Base-by-base conservation (phyloP, 805 yeast genomes). In the Millerozyma acaciae region DNA sequence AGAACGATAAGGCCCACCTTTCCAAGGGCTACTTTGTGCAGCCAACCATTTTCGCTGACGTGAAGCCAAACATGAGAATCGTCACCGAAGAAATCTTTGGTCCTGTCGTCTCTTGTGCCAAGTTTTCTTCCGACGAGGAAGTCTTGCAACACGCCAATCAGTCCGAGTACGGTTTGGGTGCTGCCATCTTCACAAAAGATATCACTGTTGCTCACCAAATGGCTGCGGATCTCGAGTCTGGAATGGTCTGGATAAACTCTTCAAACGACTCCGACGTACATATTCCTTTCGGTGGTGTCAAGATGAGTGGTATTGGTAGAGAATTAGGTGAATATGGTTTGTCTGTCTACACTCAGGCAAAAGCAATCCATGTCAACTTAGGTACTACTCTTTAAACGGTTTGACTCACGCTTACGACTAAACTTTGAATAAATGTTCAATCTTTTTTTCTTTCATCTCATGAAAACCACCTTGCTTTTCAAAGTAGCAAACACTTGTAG, bases 31-130 rank as follows among this genome's bases (percentile, higher is more conserved):
- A 60, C 61, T 86, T 63, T 55, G 66, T 85, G 45, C 71, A 75
- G 47, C 95, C 95, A 37, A 84, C 94, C 4, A 68, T 86, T 26
- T 84, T 85, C 47, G 70, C 80, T 16, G 84, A 83, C 48, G 86
- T 83, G 30, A 70, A 66, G 34, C 79, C 80, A 40, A 56, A 69
- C 20, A 79, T 80, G 76, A 65, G 72, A 39, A 75, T 86, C 32
- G 82, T 80, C 37, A 70, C 70, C 44, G 95, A 86, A 58, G 95
- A 86, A 60, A 84, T 86, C 38, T 86, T 86, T 57, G 95, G 95
- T 13, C 95, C 95, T 10, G 95, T 86, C 21, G 86, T 80, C 16
- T 68, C 78, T 6, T 67, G 82, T 21, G 75, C 80, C 37, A 76
- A 74, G 57, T 86, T 86, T 62, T 53, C 63, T 22, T 64, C 78